Conservation (phyloP, 345 rosid genomes). For the Eucalyptus curtisii region DNA sequence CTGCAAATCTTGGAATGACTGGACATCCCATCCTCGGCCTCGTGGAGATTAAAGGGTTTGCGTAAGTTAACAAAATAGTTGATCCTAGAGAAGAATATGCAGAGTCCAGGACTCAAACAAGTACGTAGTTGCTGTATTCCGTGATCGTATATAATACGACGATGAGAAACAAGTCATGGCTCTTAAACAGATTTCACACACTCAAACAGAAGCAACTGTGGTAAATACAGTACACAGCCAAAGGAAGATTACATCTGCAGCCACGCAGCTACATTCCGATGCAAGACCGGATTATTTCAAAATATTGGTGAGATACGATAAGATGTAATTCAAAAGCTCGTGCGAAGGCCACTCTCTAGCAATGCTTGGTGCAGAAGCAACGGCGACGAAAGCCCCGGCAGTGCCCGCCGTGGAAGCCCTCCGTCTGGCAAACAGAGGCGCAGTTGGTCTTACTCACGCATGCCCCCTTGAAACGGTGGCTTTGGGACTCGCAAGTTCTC, state of each 20-base stretch:
- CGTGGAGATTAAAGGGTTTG: not conserved
- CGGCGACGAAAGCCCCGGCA: constrained; percentile 33
- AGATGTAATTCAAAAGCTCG: not conserved
- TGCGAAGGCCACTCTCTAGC: not conserved
- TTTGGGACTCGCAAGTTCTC: constrained; percentile 23
- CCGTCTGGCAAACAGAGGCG: constrained; percentile 17
- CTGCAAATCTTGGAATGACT: not conserved
- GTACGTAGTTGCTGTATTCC: not conserved
- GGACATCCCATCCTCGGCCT: not conserved
- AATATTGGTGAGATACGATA: not conserved
- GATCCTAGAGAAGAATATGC: not conserved
- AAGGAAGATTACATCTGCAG: not conserved
- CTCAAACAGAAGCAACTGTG: not conserved
- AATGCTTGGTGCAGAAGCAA: constrained; percentile 24
- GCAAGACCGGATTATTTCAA: not conserved
- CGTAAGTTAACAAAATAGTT: not conserved
- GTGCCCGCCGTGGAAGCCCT: constrained; percentile 21
- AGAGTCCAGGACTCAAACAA: not conserved
- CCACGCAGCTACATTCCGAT: not conserved
- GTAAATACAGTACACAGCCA: not conserved
- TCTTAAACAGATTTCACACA: not conserved
- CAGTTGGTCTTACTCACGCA: constrained; percentile 19
- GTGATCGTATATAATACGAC: not conserved
- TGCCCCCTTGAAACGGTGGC: constrained; percentile 21
- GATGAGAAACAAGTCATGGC: not conserved